These are phyloP conservation scores for Chlamydomonas sphaeroides DNA, from an alignment of 139 green algal genomes.

Conservation along the genomic window DNA sequence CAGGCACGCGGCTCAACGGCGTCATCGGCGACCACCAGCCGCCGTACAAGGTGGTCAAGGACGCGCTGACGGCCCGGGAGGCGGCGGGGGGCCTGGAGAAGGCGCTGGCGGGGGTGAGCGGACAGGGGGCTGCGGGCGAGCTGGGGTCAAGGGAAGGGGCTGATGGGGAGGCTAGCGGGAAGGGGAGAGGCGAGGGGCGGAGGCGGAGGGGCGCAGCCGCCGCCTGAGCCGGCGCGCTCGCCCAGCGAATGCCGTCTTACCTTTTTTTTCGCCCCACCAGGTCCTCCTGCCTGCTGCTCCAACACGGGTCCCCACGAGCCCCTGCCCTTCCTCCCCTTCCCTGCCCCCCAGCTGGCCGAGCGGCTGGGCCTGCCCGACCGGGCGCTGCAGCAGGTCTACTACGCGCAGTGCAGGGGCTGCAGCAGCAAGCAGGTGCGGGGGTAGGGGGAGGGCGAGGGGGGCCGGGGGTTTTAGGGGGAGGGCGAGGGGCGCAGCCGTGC, in stretches of 20 bases:
- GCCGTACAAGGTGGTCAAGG: constrained; percentile 22
- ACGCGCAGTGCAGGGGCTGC: constrained; percentile 26
- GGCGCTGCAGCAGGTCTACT: constrained; percentile 12
- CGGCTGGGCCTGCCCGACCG: not conserved
- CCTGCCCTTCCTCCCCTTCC: not conserved
- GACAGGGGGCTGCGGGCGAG: not conserved
- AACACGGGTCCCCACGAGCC: too few relatives aligned
- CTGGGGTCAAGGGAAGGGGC: too few relatives aligned
- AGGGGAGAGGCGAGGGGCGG: too few relatives aligned
- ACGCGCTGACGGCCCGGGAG: constrained; percentile 24
- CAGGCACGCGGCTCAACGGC: constrained; percentile 19
- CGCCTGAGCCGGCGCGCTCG: too few relatives aligned
- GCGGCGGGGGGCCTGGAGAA: constrained; percentile 7
- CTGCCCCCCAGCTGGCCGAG: not conserved
- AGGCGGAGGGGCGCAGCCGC: too few relatives aligned
- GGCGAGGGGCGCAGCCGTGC: too few relatives aligned
- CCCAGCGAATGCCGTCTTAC: too few relatives aligned
- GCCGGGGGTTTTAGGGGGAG: too few relatives aligned
- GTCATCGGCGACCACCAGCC: constrained; percentile 42
- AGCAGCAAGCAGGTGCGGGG: constrained; percentile 2
- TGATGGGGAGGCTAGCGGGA: too few relatives aligned
- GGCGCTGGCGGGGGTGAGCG: not conserved
- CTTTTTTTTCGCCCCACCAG: too few relatives aligned
- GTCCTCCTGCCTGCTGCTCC: too few relatives aligned
- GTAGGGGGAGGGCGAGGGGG: too few relatives aligned